Evolutionary conservation across 78 protist genomes (phyloP), one percentile per base, ranked within the genome.

Genomic region (Cavenderia fasciculata): DNA sequence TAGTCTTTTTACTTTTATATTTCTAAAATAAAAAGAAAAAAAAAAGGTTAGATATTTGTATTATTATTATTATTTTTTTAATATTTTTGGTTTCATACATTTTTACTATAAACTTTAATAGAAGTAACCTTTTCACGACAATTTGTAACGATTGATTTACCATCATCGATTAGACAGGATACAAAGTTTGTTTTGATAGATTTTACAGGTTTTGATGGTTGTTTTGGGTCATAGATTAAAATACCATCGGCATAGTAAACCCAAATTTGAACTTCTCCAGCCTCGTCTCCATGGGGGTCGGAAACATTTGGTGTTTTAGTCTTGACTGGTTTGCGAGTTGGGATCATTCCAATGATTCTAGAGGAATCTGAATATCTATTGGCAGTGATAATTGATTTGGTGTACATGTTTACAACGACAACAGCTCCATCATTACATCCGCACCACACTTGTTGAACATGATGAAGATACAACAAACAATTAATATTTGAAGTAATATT

Each of bases 381-480:
- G 18, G 57, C 21, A 2, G 69, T 19, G 2, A 82, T 46, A 16
- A 56, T 52, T 14, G 61, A n/a, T n/a, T 61, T 51, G 10, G 90
- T 36, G 0, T 1, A 19, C 31, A 78, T 12, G 33, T 82, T 82
- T 7, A 68, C 16, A 10, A 82, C 78, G 11, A 56, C 34, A 6
- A 82, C 78, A 3, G 72, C 19, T 11, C 90, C 90, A 68, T 82
- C 90, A 23, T 78, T 78, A 36, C 72, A 66, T 33, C 90, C 90
- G 33, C 73, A 65, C 90, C 90, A 82, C 6, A 82, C 59, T 12
- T 66, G 74, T 27, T 62, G 56, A 11, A 49, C 62, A 29, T 43
- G 49, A 25, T 38, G 21, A 14, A 68, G n/a, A 6, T 59, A 44
- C 27, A 56, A 31, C 51, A 82, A 1, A 25, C 59, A 57, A 36